These are phyloP conservation scores for Hortaea werneckii DNA, from an alignment of 2,329 filamentous ascomycete species.

Conservation along the genomic window DNA sequence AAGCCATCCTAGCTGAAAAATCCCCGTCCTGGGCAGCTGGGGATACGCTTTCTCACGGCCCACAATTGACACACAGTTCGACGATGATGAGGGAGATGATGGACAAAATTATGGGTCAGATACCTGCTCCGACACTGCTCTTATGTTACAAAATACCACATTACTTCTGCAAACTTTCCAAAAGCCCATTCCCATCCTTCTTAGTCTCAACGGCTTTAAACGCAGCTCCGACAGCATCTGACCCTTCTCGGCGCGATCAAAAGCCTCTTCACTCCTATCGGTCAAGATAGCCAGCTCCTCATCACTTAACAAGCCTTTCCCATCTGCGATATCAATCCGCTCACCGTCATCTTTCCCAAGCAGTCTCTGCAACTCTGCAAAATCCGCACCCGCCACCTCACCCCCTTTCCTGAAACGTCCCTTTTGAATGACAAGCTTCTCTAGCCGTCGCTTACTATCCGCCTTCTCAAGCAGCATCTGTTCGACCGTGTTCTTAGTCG, in stretches of 20 bases:
- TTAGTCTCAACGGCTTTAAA: constrained; percentile 62
- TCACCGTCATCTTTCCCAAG: constrained; percentile 55
- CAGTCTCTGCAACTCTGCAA: constrained; percentile 38
- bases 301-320: constrained; percentile 60
- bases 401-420: constrained; percentile 61
- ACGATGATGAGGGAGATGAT: no score
- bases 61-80: no score
- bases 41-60: no score
- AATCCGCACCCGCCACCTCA: constrained; percentile 37
- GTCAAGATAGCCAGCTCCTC: constrained; percentile 68
- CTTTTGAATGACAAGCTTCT: constrained; percentile 93
- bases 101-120: no score
- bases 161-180: constrained; percentile 38
- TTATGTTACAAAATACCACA: neutral
- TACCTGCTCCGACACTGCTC: no score
- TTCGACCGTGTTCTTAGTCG: constrained; percentile 87
- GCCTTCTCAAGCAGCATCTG: constrained; percentile 77
- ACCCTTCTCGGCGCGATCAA: constrained; percentile 66
- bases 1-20: no score
- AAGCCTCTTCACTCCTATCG: constrained; percentile 60
- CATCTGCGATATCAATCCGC: constrained; percentile 47
- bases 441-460: constrained; percentile 80
- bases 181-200: constrained; percentile 37
- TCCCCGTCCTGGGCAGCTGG: no score
- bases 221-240: constrained; percentile 52